Evolutionary conservation across 208 protist species (phyloP).

Genomic region (Leptomonas seymouri): DNA sequence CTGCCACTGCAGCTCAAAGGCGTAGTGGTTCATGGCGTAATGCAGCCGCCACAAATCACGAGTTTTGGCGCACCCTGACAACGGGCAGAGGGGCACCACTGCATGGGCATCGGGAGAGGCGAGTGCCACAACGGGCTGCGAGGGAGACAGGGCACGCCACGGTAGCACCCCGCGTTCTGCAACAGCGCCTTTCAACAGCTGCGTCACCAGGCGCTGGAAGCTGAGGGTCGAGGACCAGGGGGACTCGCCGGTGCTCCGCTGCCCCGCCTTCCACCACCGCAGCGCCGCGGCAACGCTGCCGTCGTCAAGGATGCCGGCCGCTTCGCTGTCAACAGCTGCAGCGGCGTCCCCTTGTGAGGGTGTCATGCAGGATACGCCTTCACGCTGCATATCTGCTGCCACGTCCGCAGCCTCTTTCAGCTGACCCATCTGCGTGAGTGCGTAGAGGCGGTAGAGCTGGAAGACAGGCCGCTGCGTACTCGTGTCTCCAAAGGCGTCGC

Average conservation of each 20-base stretch:
- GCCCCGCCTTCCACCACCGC: constrained; percentile 27
- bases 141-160: constrained; percentile 9
- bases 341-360: not conserved
- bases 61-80: constrained; percentile 30
- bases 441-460: constrained; percentile 32
- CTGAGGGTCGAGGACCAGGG: not conserved
- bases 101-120: constrained; percentile 15
- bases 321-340: not conserved
- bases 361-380: not conserved
- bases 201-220: not conserved
- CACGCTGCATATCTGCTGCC: constrained; percentile 7
- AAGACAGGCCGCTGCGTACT: not conserved
- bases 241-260: not conserved
- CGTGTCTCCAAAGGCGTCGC: constrained; percentile 22
- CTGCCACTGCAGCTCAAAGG: constrained; percentile 12
- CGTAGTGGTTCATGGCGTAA: constrained; percentile 40
- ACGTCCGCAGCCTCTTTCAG: constrained; percentile 21
- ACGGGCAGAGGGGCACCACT: constrained; percentile 17
- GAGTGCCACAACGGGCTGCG: constrained; percentile 1
- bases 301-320: constrained; percentile 17
- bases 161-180: constrained; percentile 20
- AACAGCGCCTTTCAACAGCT: constrained; percentile 12
- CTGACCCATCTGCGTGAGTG: constrained; percentile 27
- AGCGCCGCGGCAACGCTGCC: constrained; percentile 16
- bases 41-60: constrained; percentile 40